A percentile compares a stretch with the other conserved stretches of the same genome.
These are phyloP conservation scores for Trichoderma harzianum DNA, from an alignment of 2,329 filamentous ascomycete genomes.

Conservation along the genomic window DNA sequence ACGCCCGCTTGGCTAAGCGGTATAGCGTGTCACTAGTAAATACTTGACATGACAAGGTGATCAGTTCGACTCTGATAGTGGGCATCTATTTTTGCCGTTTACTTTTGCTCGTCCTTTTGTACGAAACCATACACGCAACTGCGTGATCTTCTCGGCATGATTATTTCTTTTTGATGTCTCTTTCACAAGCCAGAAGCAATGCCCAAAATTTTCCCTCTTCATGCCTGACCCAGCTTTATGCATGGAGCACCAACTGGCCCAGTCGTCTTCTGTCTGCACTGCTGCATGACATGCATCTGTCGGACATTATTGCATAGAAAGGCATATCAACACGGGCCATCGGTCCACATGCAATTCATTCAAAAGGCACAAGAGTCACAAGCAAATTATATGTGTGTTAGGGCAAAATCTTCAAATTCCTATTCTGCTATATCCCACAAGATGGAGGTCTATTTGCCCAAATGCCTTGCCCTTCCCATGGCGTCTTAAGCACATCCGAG, in stretches of 20 bases:
- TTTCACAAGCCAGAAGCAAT: background rate
- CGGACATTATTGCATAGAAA: background rate
- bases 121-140: background rate
- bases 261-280: too few relatives aligned
- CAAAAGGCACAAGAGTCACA: background rate
- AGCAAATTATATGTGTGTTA: background rate
- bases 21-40: constrained; percentile 18
- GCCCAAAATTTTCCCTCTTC: background rate
- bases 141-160: background rate
- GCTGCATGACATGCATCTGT: background rate
- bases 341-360: background rate
- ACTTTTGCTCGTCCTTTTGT: background rate
- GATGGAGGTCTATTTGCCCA: background rate
- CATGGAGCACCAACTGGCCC: background rate
- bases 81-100: constrained; percentile 7
- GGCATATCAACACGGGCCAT: background rate
- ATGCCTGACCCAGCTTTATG: background rate
- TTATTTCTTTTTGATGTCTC: background rate
- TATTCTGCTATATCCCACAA: background rate
- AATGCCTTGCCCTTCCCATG: background rate
- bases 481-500: background rate
- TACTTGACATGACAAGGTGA: constrained; percentile 16
- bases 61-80: constrained; percentile 19
- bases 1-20: constrained; percentile 16
- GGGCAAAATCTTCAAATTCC: background rate